These are phyloP conservation scores for Vitis cinerea DNA, from an alignment of 164 flowering plant species.

Conservation along the genomic window DNA sequence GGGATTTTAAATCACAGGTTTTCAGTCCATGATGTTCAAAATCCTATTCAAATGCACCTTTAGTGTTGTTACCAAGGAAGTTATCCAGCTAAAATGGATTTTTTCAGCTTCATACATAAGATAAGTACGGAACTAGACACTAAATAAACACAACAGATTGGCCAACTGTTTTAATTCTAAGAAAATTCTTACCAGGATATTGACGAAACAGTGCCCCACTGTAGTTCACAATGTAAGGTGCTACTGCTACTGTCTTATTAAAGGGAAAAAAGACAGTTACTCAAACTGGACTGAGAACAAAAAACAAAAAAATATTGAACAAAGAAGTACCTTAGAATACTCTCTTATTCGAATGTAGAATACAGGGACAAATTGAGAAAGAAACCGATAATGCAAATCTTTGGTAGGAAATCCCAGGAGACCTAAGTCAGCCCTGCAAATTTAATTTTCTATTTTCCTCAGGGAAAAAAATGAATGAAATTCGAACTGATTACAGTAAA, in stretches of 20 bases:
- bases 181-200: constrained; percentile 70
- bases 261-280: constrained; percentile 19
- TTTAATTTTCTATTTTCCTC: constrained; percentile 1
- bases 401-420: constrained; percentile 84
- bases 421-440: constrained; percentile 90
- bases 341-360: constrained; percentile 91
- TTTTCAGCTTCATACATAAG: neutral
- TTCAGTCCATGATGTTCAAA: too few relatives aligned
- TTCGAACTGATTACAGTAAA: neutral
- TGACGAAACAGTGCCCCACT: constrained; percentile 95
- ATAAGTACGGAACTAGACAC: neutral
- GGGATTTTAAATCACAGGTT: too few relatives aligned
- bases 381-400: constrained; percentile 91
- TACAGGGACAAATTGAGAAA: constrained; percentile 85
- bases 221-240: constrained; percentile 87
- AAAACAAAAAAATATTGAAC: neutral
- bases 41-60: too few relatives aligned
- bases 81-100: too few relatives aligned
- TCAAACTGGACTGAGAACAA: constrained; percentile 5
- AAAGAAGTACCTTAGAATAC: constrained; percentile 78
- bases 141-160: neutral
- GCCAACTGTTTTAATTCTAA: neutral
- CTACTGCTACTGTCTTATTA: constrained; percentile 90
- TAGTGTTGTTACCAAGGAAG: too few relatives aligned
- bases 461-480: neutral